Base-by-base conservation (phyloP, 768 basidiomycete genomes). In the Lactifluus hygrophoroides region DNA sequence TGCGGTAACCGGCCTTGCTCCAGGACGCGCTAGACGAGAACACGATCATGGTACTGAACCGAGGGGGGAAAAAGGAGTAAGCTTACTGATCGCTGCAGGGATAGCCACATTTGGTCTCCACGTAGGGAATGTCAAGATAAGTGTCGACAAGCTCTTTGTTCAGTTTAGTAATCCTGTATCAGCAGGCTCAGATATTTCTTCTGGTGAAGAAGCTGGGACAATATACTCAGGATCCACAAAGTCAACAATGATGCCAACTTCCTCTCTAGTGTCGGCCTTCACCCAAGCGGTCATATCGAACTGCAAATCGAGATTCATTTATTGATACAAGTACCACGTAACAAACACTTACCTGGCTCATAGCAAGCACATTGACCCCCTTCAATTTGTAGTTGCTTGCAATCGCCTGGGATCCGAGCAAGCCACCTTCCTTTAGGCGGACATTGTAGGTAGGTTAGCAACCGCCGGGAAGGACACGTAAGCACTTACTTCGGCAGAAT, bases 281-380 rank as follows among this genome's bases (percentile, higher is more conserved):
- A 95, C 89, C 92, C 92, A 96, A 55, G 90, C 90, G 21, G 90
- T 93, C 90, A 92, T 92, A 69, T 92, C 90, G 67, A 87, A 89
- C 88, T 90, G 11, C 65, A 50, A 48, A 45, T 51, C 14, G 25
- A 42, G 58, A 56, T 64, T 40, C 49, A 48, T 50, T 52, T 42
- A 23, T 51, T 37, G 56, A 21, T n/a, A 50, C 19, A 58, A 45
- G 19, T 44, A 54, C 5, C 5, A 32, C 3, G 16, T n/a, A 32
- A 53, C 50, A 59, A 23, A 40, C 21, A 58, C 64, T 42, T 70
- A 88, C 87, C 77, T 91, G 90, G 67, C 84, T 84, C 88, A 91
- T 91, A 50, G 86, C 89, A 64, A 85, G 71, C 60, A 92, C 87
- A 65, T 86, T 83, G 54, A 80, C 78, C 6, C 73, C 74, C 57